Base-by-base conservation (phyloP, 306 rosid species). In the Vachellia collinsii region DNA sequence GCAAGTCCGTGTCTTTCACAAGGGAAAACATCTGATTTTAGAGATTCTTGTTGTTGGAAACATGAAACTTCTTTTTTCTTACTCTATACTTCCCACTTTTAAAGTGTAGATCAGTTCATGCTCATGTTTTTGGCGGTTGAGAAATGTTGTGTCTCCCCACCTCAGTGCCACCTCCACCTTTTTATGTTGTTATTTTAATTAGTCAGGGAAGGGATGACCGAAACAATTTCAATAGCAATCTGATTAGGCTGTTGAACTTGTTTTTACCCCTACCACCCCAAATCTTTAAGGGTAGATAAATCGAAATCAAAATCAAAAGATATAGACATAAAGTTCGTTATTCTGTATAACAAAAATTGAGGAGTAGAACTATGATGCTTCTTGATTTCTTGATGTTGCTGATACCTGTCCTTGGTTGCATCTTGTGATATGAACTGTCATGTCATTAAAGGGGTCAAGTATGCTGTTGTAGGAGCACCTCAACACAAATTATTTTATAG, bases 381-480 rank as follows among this genome's bases (percentile, higher is more conserved):
- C 34, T 36, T 64, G 58, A 71, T 75, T 64, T 48, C 34, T 64
- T 79, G 54, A 20, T 42, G 43, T 38, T 75, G 73, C 13, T n/a
- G 36, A 17, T 48, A 43, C 5, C 67, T 23, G 38, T 48, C 11
- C 51, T 20, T 69, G 50, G 59, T 64, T 76, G 67, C 41, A 19
- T 71, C 47, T 51, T 67, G 72, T 80, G 23, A 44, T 77, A 68
- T 79, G 42, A 47, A 22, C 44, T 59, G 43, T 66, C 43, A 46
- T 69, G 76, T 58, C 70, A 56, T 81, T 37, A 48, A 25, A 68
- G 59, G 16, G 34, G 11, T 67, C 68, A 75, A 9, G 29, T 47
- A 36, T 37, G 51, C 61, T 70, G 71, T 75, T 25, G 19, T 70
- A 79, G 67, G 78, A 75, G 53, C 81, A 50, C 79, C 72, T 76